These are phyloP conservation scores for Cladosporium oxysporum DNA, from an alignment of 2,329 filamentous ascomycete species.

Conservation along the genomic window DNA sequence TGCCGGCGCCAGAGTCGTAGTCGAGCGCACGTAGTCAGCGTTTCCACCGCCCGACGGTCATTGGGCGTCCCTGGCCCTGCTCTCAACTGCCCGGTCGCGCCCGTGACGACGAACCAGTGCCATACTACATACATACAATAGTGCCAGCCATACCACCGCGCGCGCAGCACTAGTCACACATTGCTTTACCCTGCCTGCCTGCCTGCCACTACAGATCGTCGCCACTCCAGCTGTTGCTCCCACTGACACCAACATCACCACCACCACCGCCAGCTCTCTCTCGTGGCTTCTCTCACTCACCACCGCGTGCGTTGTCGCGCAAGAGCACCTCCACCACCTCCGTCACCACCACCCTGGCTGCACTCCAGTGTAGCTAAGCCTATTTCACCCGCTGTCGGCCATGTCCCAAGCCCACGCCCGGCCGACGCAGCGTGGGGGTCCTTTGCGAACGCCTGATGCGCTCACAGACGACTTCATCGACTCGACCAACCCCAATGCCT, in stretches of 20 bases:
- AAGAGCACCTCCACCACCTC: slow-evolving; percentile 5
- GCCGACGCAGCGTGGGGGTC: slow-evolving; percentile 27
- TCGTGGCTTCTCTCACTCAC: not conserved
- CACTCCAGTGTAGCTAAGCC: slow-evolving; percentile 3
- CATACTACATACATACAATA: slow-evolving; percentile 12
- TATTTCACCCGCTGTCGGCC: slow-evolving; percentile 15
- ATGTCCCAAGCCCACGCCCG: slow-evolving; percentile 21
- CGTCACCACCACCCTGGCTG: slow-evolving; percentile 4
- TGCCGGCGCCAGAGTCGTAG: slow-evolving; percentile 6
- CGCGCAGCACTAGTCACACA: not conserved
- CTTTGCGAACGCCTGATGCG: slow-evolving; percentile 24
- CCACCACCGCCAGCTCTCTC: not conserved
- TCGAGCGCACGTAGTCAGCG: slow-evolving; percentile 17
- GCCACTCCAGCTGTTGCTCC: not conserved
- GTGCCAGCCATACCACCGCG: slow-evolving; percentile 8
- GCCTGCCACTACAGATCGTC: not conserved
- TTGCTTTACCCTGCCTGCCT: not conserved
- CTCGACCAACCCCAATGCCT: slow-evolving; percentile 24
- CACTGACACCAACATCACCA: not conserved
- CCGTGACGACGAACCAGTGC: slow-evolving; percentile 19
- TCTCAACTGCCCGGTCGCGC: slow-evolving; percentile 17
- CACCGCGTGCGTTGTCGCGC: slow-evolving; percentile 18
- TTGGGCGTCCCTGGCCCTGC: slow-evolving; percentile 14
- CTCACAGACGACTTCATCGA: slow-evolving; percentile 30
- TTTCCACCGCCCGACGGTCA: slow-evolving; percentile 11